phyloP scores from a whole-genome alignment of 1,139 yeast species.

The Wickerhamomyces sp. region DNA sequence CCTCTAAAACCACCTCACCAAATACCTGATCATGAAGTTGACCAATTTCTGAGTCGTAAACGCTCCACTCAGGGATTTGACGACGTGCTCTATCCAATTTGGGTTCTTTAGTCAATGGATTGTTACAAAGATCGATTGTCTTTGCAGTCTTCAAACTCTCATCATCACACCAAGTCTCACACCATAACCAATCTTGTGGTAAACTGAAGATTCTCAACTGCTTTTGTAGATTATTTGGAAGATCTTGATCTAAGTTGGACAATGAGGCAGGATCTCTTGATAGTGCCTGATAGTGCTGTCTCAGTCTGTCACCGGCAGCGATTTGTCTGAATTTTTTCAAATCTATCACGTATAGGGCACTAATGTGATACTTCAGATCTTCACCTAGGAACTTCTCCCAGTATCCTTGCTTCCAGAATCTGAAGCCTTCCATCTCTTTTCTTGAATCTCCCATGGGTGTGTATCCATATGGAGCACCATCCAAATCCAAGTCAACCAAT shows the following conservation, averaged over 20 bases:
- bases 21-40: conserved; percentile 22
- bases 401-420: conserved; percentile 93
- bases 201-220: conserved; percentile 63
- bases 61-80: conserved; percentile 73
- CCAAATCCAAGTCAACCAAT: conserved; percentile 56
- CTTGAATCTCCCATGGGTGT: conserved; percentile 87
- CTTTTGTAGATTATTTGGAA: conserved; percentile 79
- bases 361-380: conserved; percentile 64
- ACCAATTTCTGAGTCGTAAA: conserved; percentile 52
- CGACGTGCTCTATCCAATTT: conserved; percentile 70
- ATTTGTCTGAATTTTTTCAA: conserved; percentile 56
- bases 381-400: conserved; percentile 68
- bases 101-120: conserved; percentile 75
- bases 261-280: conserved; percentile 77
- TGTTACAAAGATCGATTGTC: conserved; percentile 79
- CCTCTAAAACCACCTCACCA: not conserved
- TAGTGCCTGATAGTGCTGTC: conserved; percentile 82
- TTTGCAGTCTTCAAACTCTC: conserved; percentile 56
- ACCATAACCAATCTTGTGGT: conserved; percentile 87
- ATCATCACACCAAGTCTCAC: conserved; percentile 90
- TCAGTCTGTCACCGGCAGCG: conserved; percentile 71
- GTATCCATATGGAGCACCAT: conserved; percentile 80
- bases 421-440: conserved; percentile 73
- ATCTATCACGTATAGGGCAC: conserved; percentile 72
- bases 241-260: conserved; percentile 83